Evolutionary conservation across 129 eudicot species (phyloP), one percentile per base, ranked within the genome.

Genomic region (Lactuca sativa): DNA sequence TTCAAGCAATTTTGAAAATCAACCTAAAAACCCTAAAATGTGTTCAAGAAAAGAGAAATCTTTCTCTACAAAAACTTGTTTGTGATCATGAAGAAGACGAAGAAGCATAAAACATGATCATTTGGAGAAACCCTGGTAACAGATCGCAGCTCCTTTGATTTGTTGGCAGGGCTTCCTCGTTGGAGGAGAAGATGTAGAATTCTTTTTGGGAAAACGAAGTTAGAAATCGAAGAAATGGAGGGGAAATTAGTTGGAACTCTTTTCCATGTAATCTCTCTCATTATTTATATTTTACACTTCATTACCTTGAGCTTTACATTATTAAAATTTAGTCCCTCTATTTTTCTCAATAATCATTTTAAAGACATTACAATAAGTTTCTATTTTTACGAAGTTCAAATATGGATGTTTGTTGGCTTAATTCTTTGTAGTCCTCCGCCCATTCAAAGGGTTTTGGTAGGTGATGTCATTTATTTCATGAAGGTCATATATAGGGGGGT

Each of bases 241-340:
- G 89, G 81, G 82, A 79, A 81, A 84, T 81, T 79, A 58, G 86
- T 80, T 75, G 86, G 77, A 75, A 51, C 73, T 62, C 77, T 59
- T 21, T 56, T 40, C n/a, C 71, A 66, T 51, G 33, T 13, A 17
- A 56, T 30, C 32, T 69, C 30, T 57, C 34, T 11, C 21, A 21
- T 18, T 49, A 9, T 55, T 16, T 0, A 57, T 0, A 75, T 47
- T 15, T 66, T 74, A 58, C 62, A 13, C 12, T 36, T 31, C 2
- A 34, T 56, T 25, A 48, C 80, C 80, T 67, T 41, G 4, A 14
- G n/a, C 0, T 59, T 49, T 51, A 37, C 12, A 14, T 10, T 51
- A n/a, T 15, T 37, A 59, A 44, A 37, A 13, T 60, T 59, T 7
- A 12, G 48, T 71, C 59, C 49, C 73, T 54, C 52, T 3, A 33